Conservation (phyloP, 495 filamentous ascomycete species). For the Staphylotrichum tortipilum region DNA sequence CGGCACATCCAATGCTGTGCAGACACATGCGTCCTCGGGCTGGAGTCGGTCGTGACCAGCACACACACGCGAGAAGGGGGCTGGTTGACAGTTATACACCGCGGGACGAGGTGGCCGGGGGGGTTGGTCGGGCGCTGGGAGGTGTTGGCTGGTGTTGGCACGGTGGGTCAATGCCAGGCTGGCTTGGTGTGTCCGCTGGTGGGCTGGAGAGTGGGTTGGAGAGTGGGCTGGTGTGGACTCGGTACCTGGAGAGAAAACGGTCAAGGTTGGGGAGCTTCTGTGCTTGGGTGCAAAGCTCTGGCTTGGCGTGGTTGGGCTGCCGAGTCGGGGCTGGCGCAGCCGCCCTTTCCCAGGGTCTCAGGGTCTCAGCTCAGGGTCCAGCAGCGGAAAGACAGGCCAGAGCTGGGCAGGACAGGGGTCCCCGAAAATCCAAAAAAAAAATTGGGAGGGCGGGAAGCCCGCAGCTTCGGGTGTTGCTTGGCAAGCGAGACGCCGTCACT, state of each 20-base stretch:
- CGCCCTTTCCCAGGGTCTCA: too few species aligned
- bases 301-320: constrained; percentile 14
- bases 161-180: too few species aligned
- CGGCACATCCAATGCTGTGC: constrained; percentile 33
- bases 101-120: constrained; percentile 4
- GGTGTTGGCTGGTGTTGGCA: not conserved
- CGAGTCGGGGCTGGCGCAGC: too few species aligned
- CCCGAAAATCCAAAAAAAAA: not conserved
- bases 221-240: too few species aligned
- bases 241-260: not conserved
- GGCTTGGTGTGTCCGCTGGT: too few species aligned
- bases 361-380: not conserved
- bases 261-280: not conserved
- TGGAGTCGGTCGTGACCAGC: constrained; percentile 10
- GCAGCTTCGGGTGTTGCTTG: not conserved
- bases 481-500: not conserved
- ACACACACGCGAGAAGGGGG: not conserved
- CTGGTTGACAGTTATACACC: constrained; percentile 9
- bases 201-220: too few species aligned
- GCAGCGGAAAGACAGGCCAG: not conserved
- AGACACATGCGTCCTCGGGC: constrained; percentile 39
- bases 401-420: not conserved
- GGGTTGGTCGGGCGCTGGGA: not conserved
- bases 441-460: constrained; percentile 13
- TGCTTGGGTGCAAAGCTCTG: constrained; percentile 14